Evolutionary conservation across 1,139 yeast species (phyloP).

Genomic region (Lodderomyces pseudojiufengensis): DNA sequence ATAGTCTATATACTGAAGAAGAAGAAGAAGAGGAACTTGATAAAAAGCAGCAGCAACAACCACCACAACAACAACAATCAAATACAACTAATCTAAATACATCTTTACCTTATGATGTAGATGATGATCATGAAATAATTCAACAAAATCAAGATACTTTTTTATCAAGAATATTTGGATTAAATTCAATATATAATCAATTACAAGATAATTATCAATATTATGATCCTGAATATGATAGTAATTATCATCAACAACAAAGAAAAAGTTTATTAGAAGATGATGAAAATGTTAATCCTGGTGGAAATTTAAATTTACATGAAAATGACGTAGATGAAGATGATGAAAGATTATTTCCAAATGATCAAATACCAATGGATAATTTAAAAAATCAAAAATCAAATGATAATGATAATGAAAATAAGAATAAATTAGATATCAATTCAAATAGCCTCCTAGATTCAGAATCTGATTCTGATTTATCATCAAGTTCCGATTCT

Average conservation of each 20-base stretch:
- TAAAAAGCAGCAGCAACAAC: too few species aligned
- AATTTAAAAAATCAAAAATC: neutral
- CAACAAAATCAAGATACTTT: slow-evolving; percentile 37
- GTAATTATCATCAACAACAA: slow-evolving; percentile 12
- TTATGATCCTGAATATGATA: slow-evolving; percentile 36
- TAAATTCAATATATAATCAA: slow-evolving; percentile 47
- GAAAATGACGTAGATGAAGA: neutral
- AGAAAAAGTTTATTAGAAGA: slow-evolving; percentile 7
- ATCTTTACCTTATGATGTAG: neutral
- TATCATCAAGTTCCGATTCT: slow-evolving; percentile 22
- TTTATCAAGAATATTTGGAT: slow-evolving; percentile 54
- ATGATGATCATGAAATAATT: neutral
- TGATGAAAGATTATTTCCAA: slow-evolving; percentile 3
- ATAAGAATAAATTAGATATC: neutral
- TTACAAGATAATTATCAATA: slow-evolving; percentile 37
- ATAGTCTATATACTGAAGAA: too few species aligned
- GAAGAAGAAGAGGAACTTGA: too few species aligned
- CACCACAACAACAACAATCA: neutral
- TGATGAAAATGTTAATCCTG: slow-evolving; percentile 5
- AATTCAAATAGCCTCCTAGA: slow-evolving; percentile 20
- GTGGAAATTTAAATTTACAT: slow-evolving; percentile 1
- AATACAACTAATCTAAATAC: neutral
- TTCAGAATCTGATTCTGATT: slow-evolving; percentile 36
- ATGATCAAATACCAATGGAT: slow-evolving; percentile 3
- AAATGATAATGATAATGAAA: neutral